A percentile compares a stretch with the other conserved stretches of the same genome.
These are phyloP conservation scores for Aureobasidium subglaciale DNA, from an alignment of 2,329 filamentous ascomycete genomes.

Conservation along the genomic window DNA sequence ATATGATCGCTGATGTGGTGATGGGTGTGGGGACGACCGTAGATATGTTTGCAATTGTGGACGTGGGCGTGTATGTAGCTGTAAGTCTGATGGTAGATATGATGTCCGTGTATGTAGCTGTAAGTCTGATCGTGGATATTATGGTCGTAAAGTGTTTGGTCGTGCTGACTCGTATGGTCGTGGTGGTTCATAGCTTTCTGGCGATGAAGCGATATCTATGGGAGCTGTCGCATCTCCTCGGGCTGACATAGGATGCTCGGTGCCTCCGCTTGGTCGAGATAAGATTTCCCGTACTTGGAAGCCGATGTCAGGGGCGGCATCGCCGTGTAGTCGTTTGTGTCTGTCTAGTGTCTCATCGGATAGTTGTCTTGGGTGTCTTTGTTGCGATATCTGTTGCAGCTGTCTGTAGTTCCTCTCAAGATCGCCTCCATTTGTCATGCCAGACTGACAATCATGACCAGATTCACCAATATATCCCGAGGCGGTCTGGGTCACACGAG, in stretches of 20 bases:
- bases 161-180: neutral
- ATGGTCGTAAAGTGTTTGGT: neutral
- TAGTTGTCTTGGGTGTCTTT: neutral
- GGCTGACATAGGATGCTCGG: neutral
- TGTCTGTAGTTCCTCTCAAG: neutral
- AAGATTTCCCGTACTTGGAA: neutral
- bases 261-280: neutral
- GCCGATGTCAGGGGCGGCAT: neutral
- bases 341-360: neutral
- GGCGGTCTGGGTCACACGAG: neutral
- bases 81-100: no score
- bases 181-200: neutral
- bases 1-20: neutral
- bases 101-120: no score
- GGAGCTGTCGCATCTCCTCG: neutral
- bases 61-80: no score
- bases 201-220: neutral
- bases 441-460: no score
- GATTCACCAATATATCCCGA: no score
- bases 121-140: neutral
- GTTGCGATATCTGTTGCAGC: neutral
- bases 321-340: neutral
- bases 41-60: no score
- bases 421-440: neutral
- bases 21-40: no score